phyloP scores from a whole-genome alignment of 2,329 filamentous ascomycete genomes.

The Xylariaceae sp. region DNA sequence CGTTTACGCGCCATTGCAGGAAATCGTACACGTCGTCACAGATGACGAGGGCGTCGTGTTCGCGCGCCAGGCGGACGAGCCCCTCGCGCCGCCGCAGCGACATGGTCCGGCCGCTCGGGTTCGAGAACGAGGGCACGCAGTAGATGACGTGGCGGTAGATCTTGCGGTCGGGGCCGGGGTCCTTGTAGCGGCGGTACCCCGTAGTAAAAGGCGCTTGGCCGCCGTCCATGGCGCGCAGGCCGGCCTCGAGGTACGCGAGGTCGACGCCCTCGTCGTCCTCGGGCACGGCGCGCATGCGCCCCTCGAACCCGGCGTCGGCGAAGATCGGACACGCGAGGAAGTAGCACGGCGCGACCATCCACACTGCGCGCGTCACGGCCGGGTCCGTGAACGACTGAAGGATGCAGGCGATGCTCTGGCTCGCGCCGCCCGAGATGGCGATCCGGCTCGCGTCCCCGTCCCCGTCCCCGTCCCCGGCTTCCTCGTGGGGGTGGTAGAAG shows the following conservation, averaged over 20 bases:
- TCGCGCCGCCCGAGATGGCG: slow-evolving; percentile 67
- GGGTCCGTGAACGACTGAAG: slow-evolving; percentile 68
- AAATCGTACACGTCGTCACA: slow-evolving; percentile 95
- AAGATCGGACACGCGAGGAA: slow-evolving; percentile 68
- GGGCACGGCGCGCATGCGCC: slow-evolving; percentile 60
- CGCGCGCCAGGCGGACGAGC: slow-evolving; percentile 76
- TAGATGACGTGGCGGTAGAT: slow-evolving; percentile 89
- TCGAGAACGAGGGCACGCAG: slow-evolving; percentile 83
- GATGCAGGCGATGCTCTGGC: slow-evolving; percentile 65
- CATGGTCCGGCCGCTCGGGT: slow-evolving; percentile 86
- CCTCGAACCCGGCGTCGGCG: slow-evolving; percentile 63
- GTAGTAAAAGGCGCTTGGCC: too few relatives aligned
- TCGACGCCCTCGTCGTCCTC: slow-evolving; percentile 65
- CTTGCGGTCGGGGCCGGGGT: slow-evolving; percentile 64
- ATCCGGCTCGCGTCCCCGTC: slow-evolving; percentile 48
- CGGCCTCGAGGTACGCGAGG: slow-evolving; percentile 38
- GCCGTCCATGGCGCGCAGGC: slow-evolving; percentile 18
- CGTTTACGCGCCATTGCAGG: slow-evolving; percentile 74
- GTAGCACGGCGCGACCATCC: slow-evolving; percentile 68
- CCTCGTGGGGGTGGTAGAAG: slow-evolving; percentile 50
- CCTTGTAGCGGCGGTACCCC: slow-evolving; percentile 55
- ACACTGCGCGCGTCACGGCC: slow-evolving; percentile 62
- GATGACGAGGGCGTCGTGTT: slow-evolving; percentile 80
- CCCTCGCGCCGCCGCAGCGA: slow-evolving; percentile 65
- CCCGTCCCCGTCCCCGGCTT: too few relatives aligned